A percentile compares a stretch with the other conserved stretches of the same genome.
Conservation (phyloP, 352 stramenopile species). For the Phytopythium kandeliae region DNA sequence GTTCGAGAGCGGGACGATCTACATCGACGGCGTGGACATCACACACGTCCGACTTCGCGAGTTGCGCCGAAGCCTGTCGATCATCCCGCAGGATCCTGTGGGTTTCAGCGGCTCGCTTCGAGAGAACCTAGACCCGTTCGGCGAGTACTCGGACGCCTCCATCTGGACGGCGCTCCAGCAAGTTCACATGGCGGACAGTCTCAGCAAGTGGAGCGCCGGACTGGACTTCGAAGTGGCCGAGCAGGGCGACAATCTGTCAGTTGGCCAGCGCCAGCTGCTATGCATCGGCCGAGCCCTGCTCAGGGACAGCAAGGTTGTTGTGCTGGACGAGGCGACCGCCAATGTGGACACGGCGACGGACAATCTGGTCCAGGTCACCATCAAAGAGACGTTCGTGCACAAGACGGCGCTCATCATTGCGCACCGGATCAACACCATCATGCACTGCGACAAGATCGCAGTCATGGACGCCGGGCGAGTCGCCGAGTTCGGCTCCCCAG, state of each 20-base stretch:
- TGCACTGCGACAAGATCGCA: constrained; percentile 85
- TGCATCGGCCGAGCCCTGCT: constrained; percentile 94
- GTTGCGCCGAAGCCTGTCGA: constrained; percentile 27
- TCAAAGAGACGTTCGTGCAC: constrained; percentile 80
- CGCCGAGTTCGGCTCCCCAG: constrained; percentile 75
- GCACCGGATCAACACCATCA: constrained; percentile 88
- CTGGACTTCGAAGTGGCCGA: constrained; percentile 24
- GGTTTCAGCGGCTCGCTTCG: constrained; percentile 86
- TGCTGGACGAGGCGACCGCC: constrained; percentile 96
- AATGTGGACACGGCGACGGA: constrained; percentile 72
- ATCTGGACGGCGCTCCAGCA: constrained; percentile 48
- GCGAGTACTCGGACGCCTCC: constrained; percentile 54
- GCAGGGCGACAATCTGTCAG: constrained; percentile 28
- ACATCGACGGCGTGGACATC: constrained; percentile 39
- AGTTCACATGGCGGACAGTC: constrained; percentile 44
- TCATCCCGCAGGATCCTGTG: constrained; percentile 80
- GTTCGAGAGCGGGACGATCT: constrained; percentile 30
- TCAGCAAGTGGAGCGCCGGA: constrained; percentile 7
- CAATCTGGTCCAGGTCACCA: constrained; percentile 39
- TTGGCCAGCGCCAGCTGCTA: constrained; percentile 91
- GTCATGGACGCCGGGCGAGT: constrained; percentile 80
- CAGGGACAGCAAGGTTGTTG: constrained; percentile 84
- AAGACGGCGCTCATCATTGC: constrained; percentile 92
- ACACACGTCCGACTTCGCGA: constrained; percentile 17
- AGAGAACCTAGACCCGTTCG: constrained; percentile 88